Evolutionary conservation across 2,329 filamentous ascomycete species (phyloP), one percentile per base, ranked within the genome.

Genomic region (Scytalidium lignicola): DNA sequence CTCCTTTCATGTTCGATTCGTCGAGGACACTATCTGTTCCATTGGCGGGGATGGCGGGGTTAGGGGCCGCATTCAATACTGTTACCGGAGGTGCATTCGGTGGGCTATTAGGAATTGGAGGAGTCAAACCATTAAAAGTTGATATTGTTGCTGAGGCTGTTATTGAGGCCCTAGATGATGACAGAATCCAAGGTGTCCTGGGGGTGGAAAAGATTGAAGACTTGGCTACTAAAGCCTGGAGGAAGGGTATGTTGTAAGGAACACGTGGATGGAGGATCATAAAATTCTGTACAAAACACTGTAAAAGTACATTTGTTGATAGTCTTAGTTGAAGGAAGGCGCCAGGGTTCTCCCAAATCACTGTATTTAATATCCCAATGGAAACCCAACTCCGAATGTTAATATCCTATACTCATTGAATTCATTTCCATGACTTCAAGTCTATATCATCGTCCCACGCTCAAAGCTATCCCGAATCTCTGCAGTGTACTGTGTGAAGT

Each of bases 391-490:
- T 47, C 48, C 20, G 41, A 26, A 21, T 26, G 29, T 37, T 51
- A 26, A 26, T 26, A 48, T 49, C 53, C 50, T 41, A 42, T 23
- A 46, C 44, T 47, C 22, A 48, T 43, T 41, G n/a, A n/a, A n/a
- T n/a, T n/a, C n/a, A n/a, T n/a, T 45, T 48, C 41, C 23, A 43
- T 32, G 47, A 46, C 20, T 17, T 41, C 26, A 37, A 51, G 49
- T 47, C 43, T 65, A 97, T 67, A 97, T 93, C 80, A 95, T 95
- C 3, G 93, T 97, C 17, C 93, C 93, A 56, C 93, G 82, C 78
- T 99, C 93, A 67, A 99, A 99, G 69, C 88, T 96, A 65, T 99
- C 93, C 65, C 93, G 78, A 61, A 99, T 97, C 68, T 99, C 93
- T 26, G 88, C 83, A 42, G 93, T 99, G 70, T 99, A 99, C 75